Percentiles rank a stretch among this genome's conserved stretches.
Conservation (phyloP, 768 basidiomycete genomes). For the Porphyrellus cyaneotinctus region DNA sequence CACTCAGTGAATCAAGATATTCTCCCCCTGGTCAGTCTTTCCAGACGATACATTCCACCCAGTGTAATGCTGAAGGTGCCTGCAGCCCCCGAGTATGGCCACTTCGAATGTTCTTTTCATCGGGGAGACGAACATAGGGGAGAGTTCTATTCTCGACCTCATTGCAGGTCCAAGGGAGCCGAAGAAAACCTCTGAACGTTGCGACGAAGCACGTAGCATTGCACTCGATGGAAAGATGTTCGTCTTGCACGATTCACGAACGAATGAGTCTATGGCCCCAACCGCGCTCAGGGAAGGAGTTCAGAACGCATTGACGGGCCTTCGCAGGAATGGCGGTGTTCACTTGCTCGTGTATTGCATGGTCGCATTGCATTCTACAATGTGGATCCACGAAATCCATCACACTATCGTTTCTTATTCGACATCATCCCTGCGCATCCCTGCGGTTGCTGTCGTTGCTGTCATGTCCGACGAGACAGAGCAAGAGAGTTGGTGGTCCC, state of each 20-base stretch:
- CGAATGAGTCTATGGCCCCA: conserved; percentile 1
- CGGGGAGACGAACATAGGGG: conserved; percentile 19
- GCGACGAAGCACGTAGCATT: conserved; percentile 8
- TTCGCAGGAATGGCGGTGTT: conserved; percentile 16
- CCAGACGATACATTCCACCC: background rate
- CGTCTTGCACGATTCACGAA: conserved; percentile 5
- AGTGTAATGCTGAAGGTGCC: conserved; percentile 3
- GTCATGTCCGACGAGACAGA: conserved; percentile 6
- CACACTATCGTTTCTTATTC: conserved; percentile 3
- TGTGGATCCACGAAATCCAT: conserved; percentile 14
- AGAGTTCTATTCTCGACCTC: conserved; percentile 20
- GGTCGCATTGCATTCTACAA: conserved; percentile 6
- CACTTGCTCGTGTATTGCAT: conserved; percentile 23
- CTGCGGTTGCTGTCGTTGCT: conserved; percentile 18
- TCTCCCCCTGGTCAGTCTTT: conserved; percentile 10
- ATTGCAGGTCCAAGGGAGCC: conserved; percentile 6
- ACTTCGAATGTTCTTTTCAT: conserved; percentile 18
- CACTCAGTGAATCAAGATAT: conserved; percentile 7
- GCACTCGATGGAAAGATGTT: conserved; percentile 16
- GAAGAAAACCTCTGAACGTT: background rate
- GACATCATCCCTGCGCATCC: background rate
- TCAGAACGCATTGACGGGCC: conserved; percentile 3
- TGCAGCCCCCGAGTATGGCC: conserved; percentile 6
- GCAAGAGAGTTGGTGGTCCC: conserved; percentile 22
- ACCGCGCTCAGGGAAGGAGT: conserved; percentile 1